Percentiles rank a stretch among this genome's conserved stretches.
phyloP scores from a whole-genome alignment of 768 basidiomycete genomes.

The Cystobasidium tubakii region DNA sequence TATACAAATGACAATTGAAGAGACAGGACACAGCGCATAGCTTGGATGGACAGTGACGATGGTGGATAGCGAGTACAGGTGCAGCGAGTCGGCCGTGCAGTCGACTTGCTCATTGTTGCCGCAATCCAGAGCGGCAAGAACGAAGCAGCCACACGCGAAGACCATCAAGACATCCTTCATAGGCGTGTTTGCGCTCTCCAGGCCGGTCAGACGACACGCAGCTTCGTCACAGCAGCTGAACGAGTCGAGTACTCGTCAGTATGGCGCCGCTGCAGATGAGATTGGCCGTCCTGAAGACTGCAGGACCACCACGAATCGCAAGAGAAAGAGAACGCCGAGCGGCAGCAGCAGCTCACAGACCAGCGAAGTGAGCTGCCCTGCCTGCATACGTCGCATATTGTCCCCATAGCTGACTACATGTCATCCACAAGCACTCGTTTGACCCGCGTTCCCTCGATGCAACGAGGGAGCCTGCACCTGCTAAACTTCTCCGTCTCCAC shows the following conservation, averaged over 20 bases:
- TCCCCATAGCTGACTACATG: not conserved
- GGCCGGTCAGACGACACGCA: not conserved
- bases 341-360: not conserved
- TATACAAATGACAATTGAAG: not conserved
- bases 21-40: not conserved
- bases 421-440: not conserved
- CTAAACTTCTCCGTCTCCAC: not conserved
- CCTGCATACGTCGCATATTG: too few species aligned
- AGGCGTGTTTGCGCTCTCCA: not conserved
- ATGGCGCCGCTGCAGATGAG: not conserved
- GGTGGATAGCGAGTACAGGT: not conserved
- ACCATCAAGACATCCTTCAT: not conserved
- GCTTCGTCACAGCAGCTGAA: not conserved
- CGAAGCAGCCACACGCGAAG: not conserved
- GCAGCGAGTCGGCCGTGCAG: not conserved
- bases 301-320: not conserved
- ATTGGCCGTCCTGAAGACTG: not conserved
- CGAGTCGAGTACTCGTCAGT: not conserved
- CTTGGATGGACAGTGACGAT: not conserved
- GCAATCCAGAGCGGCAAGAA: too few species aligned
- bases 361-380: not conserved
- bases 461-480: not conserved
- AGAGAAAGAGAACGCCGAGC: slow-evolving; percentile 1
- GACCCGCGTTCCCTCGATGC: not conserved
- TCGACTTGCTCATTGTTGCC: not conserved